A percentile compares a stretch with the other conserved stretches of the same genome.
Evolutionary conservation across 1,284 basidiomycete genomes (phyloP).

Genomic region (Ustilago curta): DNA sequence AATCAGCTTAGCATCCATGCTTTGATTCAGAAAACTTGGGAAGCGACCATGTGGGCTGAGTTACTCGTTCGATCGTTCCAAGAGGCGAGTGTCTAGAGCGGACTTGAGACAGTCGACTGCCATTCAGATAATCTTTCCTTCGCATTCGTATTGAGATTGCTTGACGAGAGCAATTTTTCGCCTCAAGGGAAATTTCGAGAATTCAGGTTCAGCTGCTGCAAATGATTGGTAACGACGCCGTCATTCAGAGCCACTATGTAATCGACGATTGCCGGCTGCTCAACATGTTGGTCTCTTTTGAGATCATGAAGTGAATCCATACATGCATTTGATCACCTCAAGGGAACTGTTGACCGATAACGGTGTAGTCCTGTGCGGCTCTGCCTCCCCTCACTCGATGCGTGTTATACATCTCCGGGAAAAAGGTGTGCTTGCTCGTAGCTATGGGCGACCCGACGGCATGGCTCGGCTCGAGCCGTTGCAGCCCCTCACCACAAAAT

Average conservation of each 20-base stretch:
- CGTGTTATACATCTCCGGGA: not conserved
- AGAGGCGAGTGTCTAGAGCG: not conserved
- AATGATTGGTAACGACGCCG: no score
- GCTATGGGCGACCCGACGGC: no score
- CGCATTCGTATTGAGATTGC: not conserved
- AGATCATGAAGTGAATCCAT: slow-evolving; percentile 1
- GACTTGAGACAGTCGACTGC: not conserved
- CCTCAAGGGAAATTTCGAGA: slow-evolving; percentile 7
- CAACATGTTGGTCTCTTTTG: not conserved
- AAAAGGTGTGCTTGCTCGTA: not conserved
- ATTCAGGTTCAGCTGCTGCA: slow-evolving; percentile 8
- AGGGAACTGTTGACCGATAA: not conserved
- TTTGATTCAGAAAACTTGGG: no score
- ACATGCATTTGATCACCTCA: not conserved
- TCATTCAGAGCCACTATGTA: no score
- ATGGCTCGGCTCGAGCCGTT: no score
- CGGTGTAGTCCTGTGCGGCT: not conserved
- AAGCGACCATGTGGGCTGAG: no score
- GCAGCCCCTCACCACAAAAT: not conserved
- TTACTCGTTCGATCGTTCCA: no score
- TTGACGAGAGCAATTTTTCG: slow-evolving; percentile 6
- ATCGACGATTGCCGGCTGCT: no score
- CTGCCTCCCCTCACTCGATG: not conserved
- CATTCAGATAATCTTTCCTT: not conserved
- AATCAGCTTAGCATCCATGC: no score